phyloP scores from a whole-genome alignment of 2,329 filamentous ascomycete genomes.

The Epichloe hybrida region DNA sequence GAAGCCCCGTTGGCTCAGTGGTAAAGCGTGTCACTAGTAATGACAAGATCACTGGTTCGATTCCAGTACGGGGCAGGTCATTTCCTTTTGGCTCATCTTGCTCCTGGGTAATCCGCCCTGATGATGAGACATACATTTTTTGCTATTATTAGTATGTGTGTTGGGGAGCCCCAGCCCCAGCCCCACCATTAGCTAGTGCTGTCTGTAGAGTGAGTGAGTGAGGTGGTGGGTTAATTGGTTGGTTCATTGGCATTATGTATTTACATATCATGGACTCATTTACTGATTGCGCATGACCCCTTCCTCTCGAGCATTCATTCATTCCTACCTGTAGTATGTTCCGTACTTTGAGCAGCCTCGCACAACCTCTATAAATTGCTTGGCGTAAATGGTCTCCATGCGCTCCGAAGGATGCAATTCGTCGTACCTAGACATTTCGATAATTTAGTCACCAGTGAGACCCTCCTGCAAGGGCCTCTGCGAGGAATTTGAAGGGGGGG shows the following conservation, averaged over 20 bases:
- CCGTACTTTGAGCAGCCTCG: slow-evolving; percentile 27
- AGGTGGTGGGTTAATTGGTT: no score
- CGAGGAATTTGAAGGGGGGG: no score
- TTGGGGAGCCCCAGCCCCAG: no score
- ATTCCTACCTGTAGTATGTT: slow-evolving; percentile 12
- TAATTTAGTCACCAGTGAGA: background rate
- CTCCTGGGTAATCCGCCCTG: background rate
- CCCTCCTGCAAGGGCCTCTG: no score
- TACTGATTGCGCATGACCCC: background rate
- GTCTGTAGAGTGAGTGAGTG: no score
- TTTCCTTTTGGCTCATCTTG: background rate
- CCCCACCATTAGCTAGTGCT: no score
- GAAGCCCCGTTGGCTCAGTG: slow-evolving; percentile 21
- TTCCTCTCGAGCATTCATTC: no score
- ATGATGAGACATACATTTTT: no score
- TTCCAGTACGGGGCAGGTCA: slow-evolving; percentile 18
- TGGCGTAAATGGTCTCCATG: slow-evolving; percentile 30
- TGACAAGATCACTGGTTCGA: slow-evolving; percentile 24
- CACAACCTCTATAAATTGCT: slow-evolving; percentile 28
- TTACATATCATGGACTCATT: background rate
- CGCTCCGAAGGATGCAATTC: slow-evolving; percentile 58
- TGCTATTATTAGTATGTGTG: no score
- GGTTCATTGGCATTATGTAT: no score
- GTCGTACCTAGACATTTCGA: slow-evolving; percentile 35
- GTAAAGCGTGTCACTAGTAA: slow-evolving; percentile 25